These are phyloP conservation scores for Aquilaria agallochum DNA, from an alignment of 441 rosid species.

Conservation along the genomic window DNA sequence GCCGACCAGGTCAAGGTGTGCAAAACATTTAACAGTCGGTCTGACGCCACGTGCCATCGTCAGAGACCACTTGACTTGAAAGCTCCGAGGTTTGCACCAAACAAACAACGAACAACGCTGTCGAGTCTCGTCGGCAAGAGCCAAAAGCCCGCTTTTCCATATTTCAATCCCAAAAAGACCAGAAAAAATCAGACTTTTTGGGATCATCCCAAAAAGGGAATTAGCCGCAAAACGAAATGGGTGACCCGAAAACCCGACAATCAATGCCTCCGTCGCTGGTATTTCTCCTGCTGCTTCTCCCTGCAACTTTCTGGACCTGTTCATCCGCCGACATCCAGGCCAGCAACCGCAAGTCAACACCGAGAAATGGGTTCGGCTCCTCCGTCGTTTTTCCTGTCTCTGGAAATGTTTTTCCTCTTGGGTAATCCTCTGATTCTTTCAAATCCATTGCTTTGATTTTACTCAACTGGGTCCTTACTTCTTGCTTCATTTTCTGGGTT, in stretches of 20 bases:
- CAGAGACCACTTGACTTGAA: too few species aligned
- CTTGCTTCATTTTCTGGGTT: neutral
- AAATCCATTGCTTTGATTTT: neutral
- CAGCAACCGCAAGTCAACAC: constrained; percentile 26
- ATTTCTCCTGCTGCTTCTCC: constrained; percentile 3
- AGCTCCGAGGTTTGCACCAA: too few species aligned
- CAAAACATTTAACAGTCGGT: too few species aligned
- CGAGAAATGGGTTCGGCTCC: constrained; percentile 27
- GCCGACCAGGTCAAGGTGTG: too few species aligned
- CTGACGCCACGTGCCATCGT: too few species aligned
- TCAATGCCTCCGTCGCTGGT: neutral
- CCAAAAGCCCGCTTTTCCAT: too few species aligned
- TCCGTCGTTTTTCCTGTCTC: constrained; percentile 58
- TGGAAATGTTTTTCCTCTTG: constrained; percentile 91
- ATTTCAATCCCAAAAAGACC: too few species aligned
- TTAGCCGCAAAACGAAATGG: constrained; percentile 4
- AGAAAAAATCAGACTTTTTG: neutral
- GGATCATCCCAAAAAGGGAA: neutral
- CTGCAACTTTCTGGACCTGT: constrained; percentile 10
- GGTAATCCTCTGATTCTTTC: constrained; percentile 31
- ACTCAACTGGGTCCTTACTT: too few species aligned
- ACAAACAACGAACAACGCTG: too few species aligned
- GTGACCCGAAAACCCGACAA: constrained; percentile 1
- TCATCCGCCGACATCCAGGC: constrained; percentile 23
- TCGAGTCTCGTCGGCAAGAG: too few species aligned